Base-by-base conservation (phyloP, 2,329 filamentous ascomycete genomes). In the Raffaelea deltoideospora region DNA sequence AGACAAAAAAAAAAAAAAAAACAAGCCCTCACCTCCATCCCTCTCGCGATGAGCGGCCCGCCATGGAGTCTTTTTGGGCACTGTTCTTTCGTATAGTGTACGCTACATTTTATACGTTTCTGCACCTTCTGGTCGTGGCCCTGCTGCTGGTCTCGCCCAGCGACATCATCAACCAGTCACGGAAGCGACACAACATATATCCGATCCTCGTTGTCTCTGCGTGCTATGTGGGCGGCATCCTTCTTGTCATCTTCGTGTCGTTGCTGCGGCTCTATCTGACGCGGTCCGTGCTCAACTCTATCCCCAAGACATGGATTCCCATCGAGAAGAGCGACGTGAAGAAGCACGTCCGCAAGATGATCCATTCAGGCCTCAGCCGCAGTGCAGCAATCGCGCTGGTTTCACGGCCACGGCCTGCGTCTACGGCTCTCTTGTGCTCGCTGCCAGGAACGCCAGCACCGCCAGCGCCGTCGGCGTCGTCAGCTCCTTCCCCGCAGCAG, bases 241-340 rank as follows among this genome's bases (percentile, higher is more conserved):
- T 82, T 32, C 59, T 86, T 37, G 71, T 84, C 31, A 57, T 73
- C 31, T 74, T 93, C 48, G 72, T 95, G 49, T 95, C 93, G 55
- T 70, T 77, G 38, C 73, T 76, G 37, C 70, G 90, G n/a, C 70
- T 95, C 17, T 95, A 88, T 58, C 83, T 88, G 37, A 92, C 84
- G 50, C 76, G 83, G 43, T 80, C 70, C 32, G 76, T 82, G 9
- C 67, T 96, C 9, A 72, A 77, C 15, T 77, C 74, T 4, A 94
- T 98, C 41, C 90, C 90, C 2, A 90, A 88, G 55, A 64, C 73
- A 37, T 92, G 83, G 70, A 72, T 94, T 14, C 87, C 87, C 0
- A 67, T 94, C 43, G 84, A 90, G 47, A 82, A 84, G 53, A 81
- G 79, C 45, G 86, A 95, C 53, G 72, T 95, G 31, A 72, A 71